Conservation (phyloP, 2,329 filamentous ascomycete species). For the Exophiala dermatitidis region DNA sequence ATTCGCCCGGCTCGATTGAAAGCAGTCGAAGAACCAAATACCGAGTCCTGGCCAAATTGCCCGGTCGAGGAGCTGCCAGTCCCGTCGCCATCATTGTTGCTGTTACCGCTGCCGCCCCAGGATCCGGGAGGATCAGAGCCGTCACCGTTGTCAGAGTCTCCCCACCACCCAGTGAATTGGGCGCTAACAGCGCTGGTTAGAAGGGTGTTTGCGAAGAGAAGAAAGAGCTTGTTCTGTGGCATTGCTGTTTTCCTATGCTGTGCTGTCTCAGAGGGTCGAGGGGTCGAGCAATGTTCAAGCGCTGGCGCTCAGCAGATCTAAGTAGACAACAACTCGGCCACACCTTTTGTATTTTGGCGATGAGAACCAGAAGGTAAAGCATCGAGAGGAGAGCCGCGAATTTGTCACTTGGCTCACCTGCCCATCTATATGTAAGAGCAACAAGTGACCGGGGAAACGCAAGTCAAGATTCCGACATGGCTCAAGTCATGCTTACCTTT, state of each 20-base stretch:
- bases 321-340: too few species aligned
- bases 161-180: conserved; percentile 6
- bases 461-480: too few species aligned
- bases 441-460: too few species aligned
- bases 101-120: not conserved
- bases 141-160: conserved; percentile 4
- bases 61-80: conserved; percentile 2
- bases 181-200: conserved; percentile 7
- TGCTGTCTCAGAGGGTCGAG: too few species aligned
- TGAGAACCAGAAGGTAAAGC: too few species aligned
- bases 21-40: conserved; percentile 9
- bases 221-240: conserved; percentile 1
- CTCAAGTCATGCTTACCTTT: too few species aligned
- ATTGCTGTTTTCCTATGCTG: conserved; percentile 2
- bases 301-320: too few species aligned
- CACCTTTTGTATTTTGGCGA: too few species aligned
- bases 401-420: too few species aligned
- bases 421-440: too few species aligned
- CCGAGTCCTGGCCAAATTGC: not conserved
- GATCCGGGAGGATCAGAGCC: conserved; percentile 2
- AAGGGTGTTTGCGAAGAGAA: conserved; percentile 6
- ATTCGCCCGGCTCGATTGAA: conserved; percentile 17
- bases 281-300: too few species aligned
- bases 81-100: conserved; percentile 5
- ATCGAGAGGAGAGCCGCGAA: too few species aligned